These are phyloP conservation scores for Diaporthe amygdali DNA, from an alignment of 2,329 filamentous ascomycete genomes.

Conservation along the genomic window DNA sequence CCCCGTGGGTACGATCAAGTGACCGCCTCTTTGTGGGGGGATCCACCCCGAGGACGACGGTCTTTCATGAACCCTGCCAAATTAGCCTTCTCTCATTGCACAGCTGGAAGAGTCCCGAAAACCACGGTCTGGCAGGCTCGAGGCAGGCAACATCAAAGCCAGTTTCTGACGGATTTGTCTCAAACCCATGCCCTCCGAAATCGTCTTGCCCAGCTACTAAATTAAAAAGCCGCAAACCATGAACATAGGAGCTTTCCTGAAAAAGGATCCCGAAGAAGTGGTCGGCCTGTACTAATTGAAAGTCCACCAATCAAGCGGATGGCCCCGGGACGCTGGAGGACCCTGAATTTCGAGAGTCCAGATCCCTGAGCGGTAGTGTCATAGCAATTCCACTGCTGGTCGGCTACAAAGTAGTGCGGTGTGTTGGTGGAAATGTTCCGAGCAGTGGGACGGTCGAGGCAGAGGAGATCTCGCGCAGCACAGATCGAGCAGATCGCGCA, in stretches of 20 bases:
- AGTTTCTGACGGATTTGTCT: neutral
- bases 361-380: neutral
- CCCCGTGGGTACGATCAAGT: conserved; percentile 2
- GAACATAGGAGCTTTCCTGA: neutral
- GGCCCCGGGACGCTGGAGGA: neutral
- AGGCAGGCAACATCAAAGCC: too few relatives aligned
- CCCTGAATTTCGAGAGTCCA: conserved; percentile 4
- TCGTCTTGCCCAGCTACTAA: neutral
- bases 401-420: neutral
- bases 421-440: conserved; percentile 7
- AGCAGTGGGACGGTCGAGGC: neutral
- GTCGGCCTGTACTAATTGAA: neutral
- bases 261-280: neutral
- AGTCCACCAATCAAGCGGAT: conserved; percentile 13
- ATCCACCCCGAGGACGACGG: neutral
- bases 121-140: neutral
- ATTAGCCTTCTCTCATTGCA: neutral
- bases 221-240: neutral
- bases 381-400: neutral
- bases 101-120: neutral
- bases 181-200: neutral
- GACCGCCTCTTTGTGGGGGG: conserved; percentile 10
- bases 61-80: neutral
- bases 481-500: conserved; percentile 4
- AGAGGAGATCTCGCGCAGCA: neutral